Evolutionary conservation across 352 stramenopile species (phyloP).

Genomic region (Globisporangium alternatum): DNA sequence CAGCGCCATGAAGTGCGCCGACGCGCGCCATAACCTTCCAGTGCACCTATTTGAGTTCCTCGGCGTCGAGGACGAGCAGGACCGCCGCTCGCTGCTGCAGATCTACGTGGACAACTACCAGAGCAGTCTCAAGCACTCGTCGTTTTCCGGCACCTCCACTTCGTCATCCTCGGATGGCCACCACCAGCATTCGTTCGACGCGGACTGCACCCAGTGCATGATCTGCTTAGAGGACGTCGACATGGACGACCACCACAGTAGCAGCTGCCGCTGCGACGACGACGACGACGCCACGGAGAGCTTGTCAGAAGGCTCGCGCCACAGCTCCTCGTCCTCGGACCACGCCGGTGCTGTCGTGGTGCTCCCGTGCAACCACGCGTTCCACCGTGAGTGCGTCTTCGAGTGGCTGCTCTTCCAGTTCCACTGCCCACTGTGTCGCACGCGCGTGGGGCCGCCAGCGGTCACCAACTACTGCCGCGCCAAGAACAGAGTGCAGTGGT

Average conservation of each 20-base stretch:
- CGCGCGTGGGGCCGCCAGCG: constrained; percentile 41
- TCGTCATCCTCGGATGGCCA: constrained; percentile 12
- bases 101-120: constrained; percentile 69
- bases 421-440: constrained; percentile 66
- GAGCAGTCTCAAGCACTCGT: constrained; percentile 26
- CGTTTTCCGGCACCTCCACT: constrained; percentile 10
- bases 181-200: neutral
- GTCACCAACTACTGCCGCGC: constrained; percentile 61
- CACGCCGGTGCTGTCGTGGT: constrained; percentile 17
- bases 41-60: constrained; percentile 60
- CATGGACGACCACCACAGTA: constrained; percentile 9
- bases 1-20: constrained; percentile 66
- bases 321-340: neutral
- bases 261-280: neutral
- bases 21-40: constrained; percentile 44
- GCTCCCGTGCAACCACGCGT: constrained; percentile 61
- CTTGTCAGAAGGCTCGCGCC: neutral
- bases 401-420: constrained; percentile 75
- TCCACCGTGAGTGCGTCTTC: constrained; percentile 73
- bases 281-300: constrained; percentile 4
- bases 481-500: constrained; percentile 64
- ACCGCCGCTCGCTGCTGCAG: constrained; percentile 63
- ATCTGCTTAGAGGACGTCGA: constrained; percentile 21
- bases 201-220: constrained; percentile 14
- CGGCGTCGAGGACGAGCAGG: constrained; percentile 40